These are phyloP conservation scores for Ascochyta fabae DNA, from an alignment of 2,329 filamentous ascomycete species.

Conservation along the genomic window DNA sequence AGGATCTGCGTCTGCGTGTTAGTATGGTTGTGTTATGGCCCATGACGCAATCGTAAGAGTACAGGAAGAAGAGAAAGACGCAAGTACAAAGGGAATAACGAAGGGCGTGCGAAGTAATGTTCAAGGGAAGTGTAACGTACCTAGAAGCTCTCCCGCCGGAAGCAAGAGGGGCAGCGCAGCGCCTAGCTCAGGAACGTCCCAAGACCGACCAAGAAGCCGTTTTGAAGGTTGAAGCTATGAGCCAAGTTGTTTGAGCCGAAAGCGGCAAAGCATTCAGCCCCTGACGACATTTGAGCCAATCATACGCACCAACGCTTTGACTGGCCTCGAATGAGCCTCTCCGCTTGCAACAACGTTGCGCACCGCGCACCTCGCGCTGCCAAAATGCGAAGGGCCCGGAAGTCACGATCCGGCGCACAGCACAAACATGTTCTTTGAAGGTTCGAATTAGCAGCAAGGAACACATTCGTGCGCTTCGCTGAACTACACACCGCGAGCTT, in stretches of 20 bases:
- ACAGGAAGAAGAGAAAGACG: neutral
- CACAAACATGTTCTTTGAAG: neutral
- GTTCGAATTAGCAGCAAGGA: neutral
- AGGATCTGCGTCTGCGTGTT: conserved; percentile 25
- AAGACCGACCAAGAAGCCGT: conserved; percentile 4
- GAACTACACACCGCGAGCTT: no score
- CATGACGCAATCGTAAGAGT: conserved; percentile 4
- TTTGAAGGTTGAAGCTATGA: neutral
- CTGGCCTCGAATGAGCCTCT: conserved; percentile 1
- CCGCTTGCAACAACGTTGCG: conserved; percentile 10
- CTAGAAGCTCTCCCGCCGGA: neutral
- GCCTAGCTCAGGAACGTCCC: conserved; percentile 4
- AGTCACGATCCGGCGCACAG: neutral
- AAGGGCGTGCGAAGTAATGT: neutral
- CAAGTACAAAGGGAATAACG: conserved; percentile 1
- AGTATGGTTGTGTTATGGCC: conserved; percentile 8
- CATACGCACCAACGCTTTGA: neutral
- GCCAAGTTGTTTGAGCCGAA: conserved; percentile 5
- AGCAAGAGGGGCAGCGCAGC: neutral
- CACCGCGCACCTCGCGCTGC: conserved; percentile 6
- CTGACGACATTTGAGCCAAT: conserved; percentile 9
- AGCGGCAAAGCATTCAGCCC: conserved; percentile 8
- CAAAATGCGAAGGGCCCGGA: neutral
- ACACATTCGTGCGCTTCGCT: neutral
- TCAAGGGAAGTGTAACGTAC: neutral